Base-by-base conservation (phyloP, 306 rosid genomes). In the Psophocarpus tetragonolobus region DNA sequence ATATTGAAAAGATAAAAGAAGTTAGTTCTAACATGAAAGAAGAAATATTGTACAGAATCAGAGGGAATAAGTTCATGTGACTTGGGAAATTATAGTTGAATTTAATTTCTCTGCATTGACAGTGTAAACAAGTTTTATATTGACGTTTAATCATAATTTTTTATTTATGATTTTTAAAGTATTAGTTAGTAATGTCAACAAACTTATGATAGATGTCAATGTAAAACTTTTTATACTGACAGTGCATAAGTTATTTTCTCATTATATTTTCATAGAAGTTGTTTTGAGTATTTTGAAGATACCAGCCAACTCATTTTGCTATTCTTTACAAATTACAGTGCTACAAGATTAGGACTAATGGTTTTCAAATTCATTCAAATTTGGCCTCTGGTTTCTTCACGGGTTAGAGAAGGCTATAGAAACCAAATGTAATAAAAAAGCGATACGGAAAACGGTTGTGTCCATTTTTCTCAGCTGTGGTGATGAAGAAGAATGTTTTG, bases 21-120 rank as follows among this genome's bases (percentile, higher is more conserved):
- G 44, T 45, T 74, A 66, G 54, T 3, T 65, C 23, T 73, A 77
- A 36, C 45, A 42, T 15, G 13, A 11, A 33, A 47, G 32, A 32
- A 1, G 21, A 70, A 77, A 26, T 38, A 64, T 4, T 50, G 53
- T 41, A 42, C 47, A 51, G 60, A 27, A 54, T 21, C 30, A 35
- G 26, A 41, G 45, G 69, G 5, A 57, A 53, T 15, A 48, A 42
- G 21, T 42, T 79, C 50, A 20, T 53, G 44, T 27, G 32, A 27
- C 73, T 44, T 71, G 57, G 44, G 61, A 68, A 68, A 45, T 53
- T 27, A n/a, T n/a, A n/a, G n/a, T n/a, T n/a, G n/a, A n/a, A n/a
- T n/a, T n/a, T n/a, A n/a, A n/a, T n/a, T n/a, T n/a, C n/a, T n/a
- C n/a, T n/a, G n/a, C n/a, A n/a, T n/a, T n/a, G n/a, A n/a, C n/a